Conservation (phyloP, 1,139 yeast species). For the Yamadazyma triangularis region DNA sequence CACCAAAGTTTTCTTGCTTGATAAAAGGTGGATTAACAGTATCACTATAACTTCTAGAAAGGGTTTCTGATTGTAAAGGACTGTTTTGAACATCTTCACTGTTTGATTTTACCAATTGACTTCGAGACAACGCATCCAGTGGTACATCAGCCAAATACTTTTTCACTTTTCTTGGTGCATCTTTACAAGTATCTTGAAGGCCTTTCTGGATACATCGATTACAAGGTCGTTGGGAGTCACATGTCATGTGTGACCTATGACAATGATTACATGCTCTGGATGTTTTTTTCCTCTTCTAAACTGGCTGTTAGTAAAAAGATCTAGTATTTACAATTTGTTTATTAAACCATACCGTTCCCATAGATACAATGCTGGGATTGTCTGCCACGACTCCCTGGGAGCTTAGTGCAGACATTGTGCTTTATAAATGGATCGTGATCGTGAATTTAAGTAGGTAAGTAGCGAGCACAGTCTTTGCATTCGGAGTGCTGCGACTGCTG, state of each 20-base stretch:
- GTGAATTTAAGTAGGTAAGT: too few relatives aligned
- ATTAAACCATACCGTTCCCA: not conserved
- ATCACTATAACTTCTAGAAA: slow-evolving; percentile 4
- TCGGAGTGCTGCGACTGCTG: too few relatives aligned
- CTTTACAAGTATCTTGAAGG: slow-evolving; percentile 68
- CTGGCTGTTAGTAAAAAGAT: not conserved
- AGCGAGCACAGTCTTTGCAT: too few relatives aligned
- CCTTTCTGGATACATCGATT: slow-evolving; percentile 71
- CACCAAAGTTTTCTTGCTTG: slow-evolving; percentile 3
- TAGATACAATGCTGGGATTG: too few relatives aligned
- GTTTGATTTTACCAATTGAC: slow-evolving; percentile 3
- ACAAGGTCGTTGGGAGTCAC: slow-evolving; percentile 81
- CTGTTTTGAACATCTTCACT: slow-evolving; percentile 3
- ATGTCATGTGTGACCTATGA: slow-evolving; percentile 81
- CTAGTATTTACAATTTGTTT: too few relatives aligned
- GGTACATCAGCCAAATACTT: slow-evolving; percentile 69
- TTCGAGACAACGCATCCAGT: slow-evolving; percentile 5
- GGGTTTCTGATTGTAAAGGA: slow-evolving; percentile 1
- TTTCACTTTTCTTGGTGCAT: slow-evolving; percentile 84
- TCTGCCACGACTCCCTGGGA: too few relatives aligned
- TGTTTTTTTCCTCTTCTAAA: slow-evolving; percentile 43
- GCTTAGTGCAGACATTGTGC: too few relatives aligned
- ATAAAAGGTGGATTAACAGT: slow-evolving; percentile 1
- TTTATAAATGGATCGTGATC: too few relatives aligned
- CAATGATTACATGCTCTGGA: slow-evolving; percentile 84